Percentiles rank a stretch among this genome's conserved stretches.
Evolutionary conservation across 306 rosid genomes (phyloP).

Genomic region (Vigna angularis): DNA sequence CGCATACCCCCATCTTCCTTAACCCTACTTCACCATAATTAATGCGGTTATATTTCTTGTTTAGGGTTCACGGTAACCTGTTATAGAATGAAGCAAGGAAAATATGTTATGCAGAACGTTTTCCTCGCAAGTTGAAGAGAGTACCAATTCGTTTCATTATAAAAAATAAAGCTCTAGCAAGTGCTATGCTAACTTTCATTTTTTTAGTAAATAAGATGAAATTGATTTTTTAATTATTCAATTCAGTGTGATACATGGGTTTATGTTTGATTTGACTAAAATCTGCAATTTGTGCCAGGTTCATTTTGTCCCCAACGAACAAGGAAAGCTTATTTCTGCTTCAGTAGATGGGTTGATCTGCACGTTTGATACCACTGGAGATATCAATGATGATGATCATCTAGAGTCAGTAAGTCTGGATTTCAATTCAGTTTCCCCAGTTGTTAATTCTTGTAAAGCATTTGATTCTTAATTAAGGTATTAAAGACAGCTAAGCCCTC

Average conservation of each 20-base stretch:
- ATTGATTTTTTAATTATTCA: not conserved
- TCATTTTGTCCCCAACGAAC: conserved; percentile 79
- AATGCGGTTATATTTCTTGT: not conserved
- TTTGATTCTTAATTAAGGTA: conserved; percentile 1
- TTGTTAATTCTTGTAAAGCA: conserved; percentile 39
- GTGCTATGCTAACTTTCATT: conserved; percentile 16
- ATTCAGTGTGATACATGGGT: not conserved
- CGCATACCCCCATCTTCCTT: not conserved
- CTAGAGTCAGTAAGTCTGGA: conserved; percentile 75
- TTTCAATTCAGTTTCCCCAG: conserved; percentile 22
- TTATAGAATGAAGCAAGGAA: not conserved
- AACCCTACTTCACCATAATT: conserved; percentile 3
- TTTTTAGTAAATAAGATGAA: not conserved
- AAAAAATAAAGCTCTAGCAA: conserved; percentile 20
- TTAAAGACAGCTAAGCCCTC: conserved; percentile 12
- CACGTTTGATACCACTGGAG: conserved; percentile 81
- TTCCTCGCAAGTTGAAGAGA: not conserved
- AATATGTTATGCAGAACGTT: not conserved
- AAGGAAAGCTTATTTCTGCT: conserved; percentile 87
- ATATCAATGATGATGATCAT: conserved; percentile 84
- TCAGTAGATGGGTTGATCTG: conserved; percentile 94
- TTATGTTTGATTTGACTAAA: conserved; percentile 26
- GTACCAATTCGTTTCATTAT: not conserved
- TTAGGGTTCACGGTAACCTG: conserved; percentile 5
- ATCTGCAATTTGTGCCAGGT: conserved; percentile 60